Percentiles rank a stretch among this genome's conserved stretches.
These are phyloP conservation scores for Vanderwaltozyma tropicalis DNA, from an alignment of 805 yeast genomes.

Conservation along the genomic window DNA sequence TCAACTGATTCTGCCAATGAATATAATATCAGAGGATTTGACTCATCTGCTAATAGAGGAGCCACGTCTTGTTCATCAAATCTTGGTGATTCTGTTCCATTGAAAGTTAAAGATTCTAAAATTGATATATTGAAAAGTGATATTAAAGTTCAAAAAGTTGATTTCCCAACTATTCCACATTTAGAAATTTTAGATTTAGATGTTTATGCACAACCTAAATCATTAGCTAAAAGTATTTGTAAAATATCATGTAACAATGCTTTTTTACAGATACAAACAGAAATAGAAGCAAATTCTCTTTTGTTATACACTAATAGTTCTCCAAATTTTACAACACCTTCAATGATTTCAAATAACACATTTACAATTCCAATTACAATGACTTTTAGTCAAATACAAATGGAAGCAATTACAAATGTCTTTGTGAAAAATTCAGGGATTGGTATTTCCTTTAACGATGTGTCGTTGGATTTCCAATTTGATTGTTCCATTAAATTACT, in stretches of 20 bases:
- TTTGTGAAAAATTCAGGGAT: conserved; percentile 26
- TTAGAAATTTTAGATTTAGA: conserved; percentile 28
- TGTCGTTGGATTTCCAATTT: conserved; percentile 26
- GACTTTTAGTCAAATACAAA: conserved; percentile 24
- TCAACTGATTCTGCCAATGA: not conserved
- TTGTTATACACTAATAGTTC: conserved; percentile 19
- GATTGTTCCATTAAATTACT: conserved; percentile 29
- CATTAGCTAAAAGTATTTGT: conserved; percentile 27
- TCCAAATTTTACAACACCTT: conserved; percentile 25
- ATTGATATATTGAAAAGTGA: conserved; percentile 13
- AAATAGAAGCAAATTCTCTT: conserved; percentile 27
- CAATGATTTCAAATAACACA: conserved; percentile 26
- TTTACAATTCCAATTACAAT: conserved; percentile 28
- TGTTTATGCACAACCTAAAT: conserved; percentile 24
- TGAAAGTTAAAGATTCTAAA: conserved; percentile 2
- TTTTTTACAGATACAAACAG: conserved; percentile 25
- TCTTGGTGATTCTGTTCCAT: not conserved
- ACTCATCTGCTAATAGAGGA: not conserved
- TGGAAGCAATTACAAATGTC: conserved; percentile 28
- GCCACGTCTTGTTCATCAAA: not conserved
- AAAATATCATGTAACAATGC: conserved; percentile 27
- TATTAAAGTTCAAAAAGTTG: conserved; percentile 23
- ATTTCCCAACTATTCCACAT: conserved; percentile 24
- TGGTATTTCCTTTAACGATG: conserved; percentile 30
- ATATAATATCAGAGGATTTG: not conserved